Percentiles rank a stretch among this genome's conserved stretches.
Evolutionary conservation across 2,329 filamentous ascomycete genomes (phyloP).

Genomic region (Alternaria dauci): DNA sequence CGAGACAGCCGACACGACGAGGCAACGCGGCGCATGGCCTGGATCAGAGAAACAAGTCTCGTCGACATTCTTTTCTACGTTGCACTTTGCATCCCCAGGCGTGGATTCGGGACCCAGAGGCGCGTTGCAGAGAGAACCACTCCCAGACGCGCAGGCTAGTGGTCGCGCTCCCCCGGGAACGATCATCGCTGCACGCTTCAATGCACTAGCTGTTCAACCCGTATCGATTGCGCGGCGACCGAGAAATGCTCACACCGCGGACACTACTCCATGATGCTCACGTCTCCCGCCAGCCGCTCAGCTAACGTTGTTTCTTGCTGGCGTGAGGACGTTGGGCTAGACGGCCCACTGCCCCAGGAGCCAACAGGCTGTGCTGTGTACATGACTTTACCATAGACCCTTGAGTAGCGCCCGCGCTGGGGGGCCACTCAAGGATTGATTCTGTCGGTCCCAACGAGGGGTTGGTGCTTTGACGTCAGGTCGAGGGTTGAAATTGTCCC

Average conservation of each 20-base stretch:
- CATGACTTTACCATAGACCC: conserved; percentile 6
- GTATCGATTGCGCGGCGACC: conserved; percentile 37
- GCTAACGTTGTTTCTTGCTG: background rate
- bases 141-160: background rate
- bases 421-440: background rate
- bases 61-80: background rate
- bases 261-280: background rate
- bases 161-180: conserved; percentile 12
- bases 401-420: conserved; percentile 6
- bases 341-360: background rate
- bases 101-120: background rate
- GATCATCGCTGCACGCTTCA: conserved; percentile 28
- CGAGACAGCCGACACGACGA: background rate
- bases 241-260: background rate
- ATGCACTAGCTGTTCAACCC: conserved; percentile 21
- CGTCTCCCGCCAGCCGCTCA: conserved; percentile 6
- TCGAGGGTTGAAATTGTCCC: conserved; percentile 5
- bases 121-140: conserved; percentile 10
- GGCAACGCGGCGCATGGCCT: background rate
- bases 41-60: background rate
- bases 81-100: background rate
- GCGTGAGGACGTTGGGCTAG: conserved; percentile 2
- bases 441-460: conserved; percentile 3
- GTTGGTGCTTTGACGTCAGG: conserved; percentile 2
- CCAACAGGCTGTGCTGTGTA: background rate